Evolutionary conservation across 495 filamentous ascomycete genomes (phyloP).

Genomic region (Venustampulla echinocandica): DNA sequence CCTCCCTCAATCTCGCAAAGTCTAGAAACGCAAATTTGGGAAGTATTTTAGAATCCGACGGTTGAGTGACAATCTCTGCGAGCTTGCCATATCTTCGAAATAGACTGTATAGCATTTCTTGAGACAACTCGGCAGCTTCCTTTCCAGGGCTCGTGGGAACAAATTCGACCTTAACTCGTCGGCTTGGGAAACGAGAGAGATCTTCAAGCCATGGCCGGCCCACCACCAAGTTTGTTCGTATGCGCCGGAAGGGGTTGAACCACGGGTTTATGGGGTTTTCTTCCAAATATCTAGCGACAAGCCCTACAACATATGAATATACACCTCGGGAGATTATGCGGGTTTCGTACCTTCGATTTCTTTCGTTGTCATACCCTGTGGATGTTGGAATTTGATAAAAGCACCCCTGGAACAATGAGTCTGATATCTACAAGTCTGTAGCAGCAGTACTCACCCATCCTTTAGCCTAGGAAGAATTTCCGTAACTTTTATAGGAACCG

Average conservation of each 20-base stretch:
- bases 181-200: conserved; percentile 71
- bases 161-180: conserved; percentile 74
- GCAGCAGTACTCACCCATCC: conserved; percentile 47
- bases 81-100: conserved; percentile 89
- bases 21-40: conserved; percentile 75
- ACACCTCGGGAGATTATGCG: too few relatives aligned
- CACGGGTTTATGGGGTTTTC: conserved; percentile 73
- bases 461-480: conserved; percentile 75
- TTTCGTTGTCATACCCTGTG: conserved; percentile 37
- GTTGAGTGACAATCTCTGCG: conserved; percentile 66
- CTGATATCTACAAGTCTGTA: neutral
- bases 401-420: conserved; percentile 45
- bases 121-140: conserved; percentile 65
- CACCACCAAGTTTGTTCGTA: conserved; percentile 59
- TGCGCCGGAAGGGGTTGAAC: conserved; percentile 74
- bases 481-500: conserved; percentile 57
- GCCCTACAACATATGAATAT: too few relatives aligned
- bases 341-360: conserved; percentile 50
- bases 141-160: conserved; percentile 55
- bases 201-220: conserved; percentile 96
- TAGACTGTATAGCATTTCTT: conserved; percentile 78
- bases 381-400: conserved; percentile 77
- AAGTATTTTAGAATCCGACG: conserved; percentile 71
- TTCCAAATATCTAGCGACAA: conserved; percentile 40
- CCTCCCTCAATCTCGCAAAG: conserved; percentile 57